Conservation (phyloP, 2,329 filamentous ascomycete genomes). For the Tolypocladium ovalisporum region DNA sequence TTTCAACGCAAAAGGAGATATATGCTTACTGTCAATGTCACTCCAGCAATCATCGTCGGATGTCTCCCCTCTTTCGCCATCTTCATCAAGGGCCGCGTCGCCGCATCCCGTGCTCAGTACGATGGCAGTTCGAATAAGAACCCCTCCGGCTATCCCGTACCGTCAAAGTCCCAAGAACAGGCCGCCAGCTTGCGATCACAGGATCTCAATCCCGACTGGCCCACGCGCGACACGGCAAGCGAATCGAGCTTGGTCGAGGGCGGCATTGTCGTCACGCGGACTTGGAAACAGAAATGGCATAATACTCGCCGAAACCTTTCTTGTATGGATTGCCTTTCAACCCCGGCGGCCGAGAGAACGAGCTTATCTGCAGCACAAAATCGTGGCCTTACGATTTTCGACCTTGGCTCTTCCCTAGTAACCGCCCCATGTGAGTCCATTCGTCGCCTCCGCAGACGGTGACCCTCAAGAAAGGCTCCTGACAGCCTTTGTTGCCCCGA, state of each 20-base stretch:
- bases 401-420: no score
- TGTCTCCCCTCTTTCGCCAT: slow-evolving; percentile 9
- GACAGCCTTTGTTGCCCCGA: no score
- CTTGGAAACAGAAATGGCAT: slow-evolving; percentile 8
- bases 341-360: no score
- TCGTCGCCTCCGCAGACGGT: no score
- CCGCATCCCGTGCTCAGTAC: slow-evolving; percentile 3
- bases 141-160: slow-evolving; percentile 1
- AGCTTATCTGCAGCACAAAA: no score
- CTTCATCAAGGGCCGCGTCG: slow-evolving; percentile 7
- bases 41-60: slow-evolving; percentile 8
- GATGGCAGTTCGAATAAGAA: slow-evolving; percentile 3
- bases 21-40: not conserved
- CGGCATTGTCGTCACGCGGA: slow-evolving; percentile 3
- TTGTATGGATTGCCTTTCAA: no score
- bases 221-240: slow-evolving; percentile 3
- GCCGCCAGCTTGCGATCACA: slow-evolving; percentile 2
- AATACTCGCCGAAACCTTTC: no score
- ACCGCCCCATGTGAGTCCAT: no score
- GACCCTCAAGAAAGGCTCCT: no score
- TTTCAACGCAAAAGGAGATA: not conserved
- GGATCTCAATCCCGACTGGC: slow-evolving; percentile 2
- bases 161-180: slow-evolving; percentile 2
- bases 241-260: slow-evolving; percentile 6
- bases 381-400: no score